Evolutionary conservation across 768 basidiomycete genomes (phyloP), one percentile per base, ranked within the genome.

Genomic region (Boletus vinaceobasis): DNA sequence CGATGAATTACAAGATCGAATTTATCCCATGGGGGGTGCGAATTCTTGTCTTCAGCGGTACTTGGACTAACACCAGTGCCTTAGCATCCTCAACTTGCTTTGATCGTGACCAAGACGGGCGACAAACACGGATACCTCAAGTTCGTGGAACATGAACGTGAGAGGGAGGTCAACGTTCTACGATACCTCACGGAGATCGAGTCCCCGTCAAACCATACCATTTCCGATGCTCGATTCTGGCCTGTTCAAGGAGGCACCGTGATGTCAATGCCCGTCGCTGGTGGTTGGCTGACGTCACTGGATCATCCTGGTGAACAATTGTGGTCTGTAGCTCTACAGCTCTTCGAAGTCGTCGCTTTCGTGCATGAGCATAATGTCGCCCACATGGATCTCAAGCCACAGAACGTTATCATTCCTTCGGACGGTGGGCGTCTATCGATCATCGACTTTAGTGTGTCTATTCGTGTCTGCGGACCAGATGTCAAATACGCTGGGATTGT

Each of bases 321-420:
- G 17, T 31, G 56, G 52, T 51, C 55, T 7, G 35, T 43, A 10
- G 40, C 45, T 0, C 19, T 17, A 1, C 56, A 54, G n/a, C 52
- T 57, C 14, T 1, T 57, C 5, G 56, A 57, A 21, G 52, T 40
- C 2, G 46, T 56, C 5, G 45, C 29, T 1, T 53, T 53, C 38
- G 48, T 53, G 62, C 62, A 63, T 27, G 26, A 55, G n/a, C 43
- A 66, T 40, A 23, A 39, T 5, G 49, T 63, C 3, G 59, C 50
- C 0, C 56, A 63, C 48, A 43, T 52, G 38, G 62, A 64, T 21
- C 27, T 63, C 26, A 63, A 64, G 7, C 23, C 23, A 23, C 23
- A 23, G 23, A 23, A 23, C 23, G 23, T 23, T 4, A 23, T 23
- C 23, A 23, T 23, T 23, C 23, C 23, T 23, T 23, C 23, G 4